phyloP scores from a whole-genome alignment of 805 yeast species.

The Nakazawaea ambrosiae region DNA sequence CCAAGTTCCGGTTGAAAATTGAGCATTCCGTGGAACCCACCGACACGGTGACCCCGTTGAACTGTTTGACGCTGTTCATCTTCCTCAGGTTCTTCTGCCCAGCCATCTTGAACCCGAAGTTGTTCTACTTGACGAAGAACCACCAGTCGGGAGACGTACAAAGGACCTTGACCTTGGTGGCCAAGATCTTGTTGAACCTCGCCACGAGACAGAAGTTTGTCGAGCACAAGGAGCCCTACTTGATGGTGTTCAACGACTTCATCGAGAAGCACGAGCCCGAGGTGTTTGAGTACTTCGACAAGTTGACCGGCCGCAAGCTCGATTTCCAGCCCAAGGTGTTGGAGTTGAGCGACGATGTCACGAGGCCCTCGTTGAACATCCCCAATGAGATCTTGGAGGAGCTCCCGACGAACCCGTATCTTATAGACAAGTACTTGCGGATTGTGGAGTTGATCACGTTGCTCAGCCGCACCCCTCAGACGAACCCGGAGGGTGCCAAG shows the following conservation, averaged over 20 bases:
- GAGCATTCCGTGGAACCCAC: slow-evolving; percentile 54
- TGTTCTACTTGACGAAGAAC: slow-evolving; percentile 63
- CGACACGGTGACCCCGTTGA: slow-evolving; percentile 44
- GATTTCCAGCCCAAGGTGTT: slow-evolving; percentile 56
- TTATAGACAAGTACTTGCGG: slow-evolving; percentile 59
- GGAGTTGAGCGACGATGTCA: slow-evolving; percentile 48
- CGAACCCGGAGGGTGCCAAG: slow-evolving; percentile 14
- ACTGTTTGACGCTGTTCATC: slow-evolving; percentile 77
- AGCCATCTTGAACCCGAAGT: slow-evolving; percentile 82
- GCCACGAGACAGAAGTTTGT: slow-evolving; percentile 68
- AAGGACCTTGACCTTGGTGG: slow-evolving; percentile 72
- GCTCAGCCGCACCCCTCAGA: slow-evolving; percentile 20
- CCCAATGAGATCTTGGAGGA: slow-evolving; percentile 47
- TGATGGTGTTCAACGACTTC: slow-evolving; percentile 64
- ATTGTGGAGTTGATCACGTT: slow-evolving; percentile 51
- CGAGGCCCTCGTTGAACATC: slow-evolving; percentile 50
- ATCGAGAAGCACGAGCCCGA: slow-evolving; percentile 50
- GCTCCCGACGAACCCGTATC: slow-evolving; percentile 60
- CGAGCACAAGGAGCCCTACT: slow-evolving; percentile 81
- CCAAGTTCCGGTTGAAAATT: slow-evolving; percentile 53
- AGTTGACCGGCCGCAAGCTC: slow-evolving; percentile 60
- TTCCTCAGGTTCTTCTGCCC: slow-evolving; percentile 87
- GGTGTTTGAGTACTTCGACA: slow-evolving; percentile 62
- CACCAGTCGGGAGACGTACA: slow-evolving; percentile 70
- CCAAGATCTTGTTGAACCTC: slow-evolving; percentile 72